phyloP scores from a whole-genome alignment of 1,139 yeast genomes.

The Geotrichum europaeum region DNA sequence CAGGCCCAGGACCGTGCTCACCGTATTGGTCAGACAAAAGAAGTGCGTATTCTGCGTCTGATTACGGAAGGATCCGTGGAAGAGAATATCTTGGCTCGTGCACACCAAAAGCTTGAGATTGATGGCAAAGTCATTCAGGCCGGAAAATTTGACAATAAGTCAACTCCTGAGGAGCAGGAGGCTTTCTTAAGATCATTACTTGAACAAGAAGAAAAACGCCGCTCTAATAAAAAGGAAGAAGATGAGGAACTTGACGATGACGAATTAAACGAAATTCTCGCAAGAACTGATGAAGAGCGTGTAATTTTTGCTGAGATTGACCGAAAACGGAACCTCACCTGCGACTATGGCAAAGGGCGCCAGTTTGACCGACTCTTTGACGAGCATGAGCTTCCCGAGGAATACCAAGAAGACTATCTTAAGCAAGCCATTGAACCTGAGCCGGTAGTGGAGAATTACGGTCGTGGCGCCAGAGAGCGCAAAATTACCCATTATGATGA shows the following conservation, averaged over 20 bases:
- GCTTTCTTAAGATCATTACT: constrained; percentile 77
- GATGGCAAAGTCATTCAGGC: constrained; percentile 99
- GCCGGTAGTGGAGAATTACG: constrained; percentile 42
- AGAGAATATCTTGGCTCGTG: constrained; percentile 88
- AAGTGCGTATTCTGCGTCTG: constrained; percentile 83
- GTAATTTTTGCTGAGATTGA: constrained; percentile 63
- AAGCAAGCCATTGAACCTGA: constrained; percentile 24
- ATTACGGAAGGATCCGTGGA: constrained; percentile 92
- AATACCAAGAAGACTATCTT: constrained; percentile 69
- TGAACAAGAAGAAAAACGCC: constrained; percentile 65
- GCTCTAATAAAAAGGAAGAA: constrained; percentile 48
- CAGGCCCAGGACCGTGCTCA: constrained; percentile 99
- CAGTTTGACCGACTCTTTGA: constrained; percentile 51
- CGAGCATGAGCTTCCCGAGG: constrained; percentile 67
- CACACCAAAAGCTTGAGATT: constrained; percentile 87
- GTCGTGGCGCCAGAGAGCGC: constrained; percentile 77
- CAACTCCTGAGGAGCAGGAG: constrained; percentile 95
- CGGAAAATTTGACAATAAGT: constrained; percentile 95
- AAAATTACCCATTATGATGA: constrained; percentile 81
- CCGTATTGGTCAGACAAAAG: constrained; percentile 95
- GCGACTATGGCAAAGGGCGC: constrained; percentile 40
- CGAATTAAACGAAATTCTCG: constrained; percentile 80
- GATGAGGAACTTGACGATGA: constrained; percentile 49
- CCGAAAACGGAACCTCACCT: constrained; percentile 47
- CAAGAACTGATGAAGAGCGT: constrained; percentile 73